Evolutionary conservation across 352 stramenopile species (phyloP), one percentile per base, ranked within the genome.

Genomic region (Globisporangium carolinianum): DNA sequence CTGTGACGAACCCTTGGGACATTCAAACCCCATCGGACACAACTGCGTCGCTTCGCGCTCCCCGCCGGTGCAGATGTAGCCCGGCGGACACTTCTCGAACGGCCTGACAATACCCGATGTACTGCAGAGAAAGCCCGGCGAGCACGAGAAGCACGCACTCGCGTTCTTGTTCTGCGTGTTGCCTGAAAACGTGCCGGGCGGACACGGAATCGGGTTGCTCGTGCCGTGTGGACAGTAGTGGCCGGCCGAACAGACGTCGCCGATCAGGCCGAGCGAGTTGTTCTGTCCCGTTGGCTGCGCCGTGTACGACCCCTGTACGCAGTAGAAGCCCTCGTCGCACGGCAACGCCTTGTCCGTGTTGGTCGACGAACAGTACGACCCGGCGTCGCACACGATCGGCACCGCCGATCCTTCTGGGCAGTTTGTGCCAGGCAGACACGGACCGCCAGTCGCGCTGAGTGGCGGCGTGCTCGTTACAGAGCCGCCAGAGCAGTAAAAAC

Each of bases 271-370:
- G 6, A 92, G 67, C 10, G 75, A 78, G 60, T 92, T 94, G 53
- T 65, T 79, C 60, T 89, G 67, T 0, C 83, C 82, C 0, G 79
- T 91, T 7, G 83, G 83, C 2, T 71, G 86, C 7, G 78, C 68
- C 1, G 83, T 94, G 61, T 76, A 95, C 11, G 83, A 92, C 8
- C 83, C 83, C 61, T 95, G 87, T 0, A 95, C 67, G 53, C 89
- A 97, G 62, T 95, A 96, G 62, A 91, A 96, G 0, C 91, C 91
- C 39, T 76, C 60, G 5, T 76, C 62, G 41, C 91, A 97, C 0
- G 79, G 75, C 7, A 91, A 37, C 5, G 86, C 83, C 41, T 72
- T 66, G 10, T 90, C 68, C 0, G 73, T 87, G 57, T 94, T 91
- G 4, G 78, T 86, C 5, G 85, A 90, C 0, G 75, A 73, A 49